These are phyloP conservation scores for Penicillium angulare DNA, from an alignment of 495 filamentous ascomycete genomes.

Conservation along the genomic window DNA sequence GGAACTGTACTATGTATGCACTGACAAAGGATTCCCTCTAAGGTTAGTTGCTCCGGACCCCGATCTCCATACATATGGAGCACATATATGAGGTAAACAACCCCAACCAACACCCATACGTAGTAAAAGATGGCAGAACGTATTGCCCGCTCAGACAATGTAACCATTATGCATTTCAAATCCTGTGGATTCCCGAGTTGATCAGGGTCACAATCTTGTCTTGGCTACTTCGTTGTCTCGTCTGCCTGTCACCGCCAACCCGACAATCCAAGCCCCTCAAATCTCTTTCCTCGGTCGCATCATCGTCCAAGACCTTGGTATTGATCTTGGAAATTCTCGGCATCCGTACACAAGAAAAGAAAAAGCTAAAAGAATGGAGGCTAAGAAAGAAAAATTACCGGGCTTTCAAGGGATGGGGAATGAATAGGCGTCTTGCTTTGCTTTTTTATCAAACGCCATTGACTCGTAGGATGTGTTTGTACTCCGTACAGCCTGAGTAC, in stretches of 20 bases:
- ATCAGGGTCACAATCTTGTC: conserved; percentile 1
- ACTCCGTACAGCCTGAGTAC: not conserved
- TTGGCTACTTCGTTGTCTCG: too few relatives aligned
- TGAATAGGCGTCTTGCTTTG: not conserved
- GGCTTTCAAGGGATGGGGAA: too few relatives aligned
- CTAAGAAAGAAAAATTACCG: not conserved
- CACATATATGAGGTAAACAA: too few relatives aligned
- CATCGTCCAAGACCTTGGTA: not conserved
- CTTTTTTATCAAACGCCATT: too few relatives aligned
- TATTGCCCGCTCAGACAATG: too few relatives aligned
- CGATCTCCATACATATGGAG: too few relatives aligned
- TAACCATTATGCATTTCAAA: not conserved
- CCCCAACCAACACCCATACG: too few relatives aligned
- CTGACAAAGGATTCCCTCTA: too few relatives aligned
- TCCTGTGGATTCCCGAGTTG: not conserved
- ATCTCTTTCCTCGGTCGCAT: not conserved
- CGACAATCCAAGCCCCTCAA: not conserved
- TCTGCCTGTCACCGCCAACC: too few relatives aligned
- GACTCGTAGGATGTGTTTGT: not conserved
- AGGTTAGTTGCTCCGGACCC: too few relatives aligned
- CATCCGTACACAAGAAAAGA: not conserved
- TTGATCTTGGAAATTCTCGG: conserved; percentile 2
- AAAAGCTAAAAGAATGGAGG: not conserved
- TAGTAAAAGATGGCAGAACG: too few relatives aligned
- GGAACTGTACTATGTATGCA: too few relatives aligned